phyloP scores from a whole-genome alignment of 1,284 basidiomycete species.

The Rhodofomes roseus region DNA sequence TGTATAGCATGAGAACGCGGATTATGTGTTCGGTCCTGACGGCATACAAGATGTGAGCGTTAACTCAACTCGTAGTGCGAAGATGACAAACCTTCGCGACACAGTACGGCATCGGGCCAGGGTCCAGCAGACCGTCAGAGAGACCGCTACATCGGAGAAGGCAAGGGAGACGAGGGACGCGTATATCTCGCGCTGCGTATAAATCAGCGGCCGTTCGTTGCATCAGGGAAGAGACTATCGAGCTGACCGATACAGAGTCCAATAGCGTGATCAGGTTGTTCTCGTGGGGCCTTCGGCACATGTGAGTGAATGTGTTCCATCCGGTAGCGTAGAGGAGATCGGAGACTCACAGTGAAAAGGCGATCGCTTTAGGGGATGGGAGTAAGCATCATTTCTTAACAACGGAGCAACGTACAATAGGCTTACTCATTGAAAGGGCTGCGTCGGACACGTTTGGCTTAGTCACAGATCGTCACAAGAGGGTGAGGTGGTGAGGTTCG shows the following conservation, averaged over 20 bases:
- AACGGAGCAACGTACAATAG: background rate
- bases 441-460: background rate
- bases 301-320: background rate
- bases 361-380: background rate
- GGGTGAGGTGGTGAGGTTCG: background rate
- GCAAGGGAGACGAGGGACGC: background rate
- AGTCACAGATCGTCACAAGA: background rate
- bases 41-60: background rate
- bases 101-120: background rate
- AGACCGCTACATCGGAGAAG: background rate
- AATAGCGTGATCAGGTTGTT: background rate
- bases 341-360: background rate
- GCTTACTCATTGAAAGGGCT: background rate
- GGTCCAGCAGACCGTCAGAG: background rate
- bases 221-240: background rate
- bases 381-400: background rate
- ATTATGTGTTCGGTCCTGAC: background rate
- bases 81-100: background rate
- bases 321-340: background rate
- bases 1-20: background rate
- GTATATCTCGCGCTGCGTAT: background rate
- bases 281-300: background rate
- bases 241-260: background rate
- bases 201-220: too few species aligned
- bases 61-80: too few species aligned